phyloP scores from a whole-genome alignment of 257 asterid genomes.

The Cruciata laevipes region DNA sequence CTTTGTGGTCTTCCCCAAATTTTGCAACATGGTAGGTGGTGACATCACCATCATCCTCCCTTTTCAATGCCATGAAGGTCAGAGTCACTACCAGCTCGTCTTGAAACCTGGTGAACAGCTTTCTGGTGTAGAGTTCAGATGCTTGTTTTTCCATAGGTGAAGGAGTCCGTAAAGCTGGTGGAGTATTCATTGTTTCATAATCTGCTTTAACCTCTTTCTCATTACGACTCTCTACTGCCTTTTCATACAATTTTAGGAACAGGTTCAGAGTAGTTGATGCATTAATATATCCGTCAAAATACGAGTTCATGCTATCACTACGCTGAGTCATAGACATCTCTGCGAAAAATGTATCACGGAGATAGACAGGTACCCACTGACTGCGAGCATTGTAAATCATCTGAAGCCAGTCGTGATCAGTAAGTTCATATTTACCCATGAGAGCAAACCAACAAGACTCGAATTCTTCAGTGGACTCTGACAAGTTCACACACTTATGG shows the following conservation, averaged over 20 bases:
- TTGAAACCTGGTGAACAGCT: slow-evolving; percentile 75
- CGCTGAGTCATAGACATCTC: slow-evolving; percentile 87
- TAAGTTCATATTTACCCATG: slow-evolving; percentile 52
- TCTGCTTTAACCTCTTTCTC: slow-evolving; percentile 98
- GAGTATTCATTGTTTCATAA: slow-evolving; percentile 69
- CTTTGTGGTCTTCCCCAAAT: slow-evolving; percentile 76
- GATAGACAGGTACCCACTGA: slow-evolving; percentile 93
- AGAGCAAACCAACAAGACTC: slow-evolving; percentile 87
- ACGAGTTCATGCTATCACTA: slow-evolving; percentile 90
- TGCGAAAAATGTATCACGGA: slow-evolving; percentile 81
- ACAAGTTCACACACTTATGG: slow-evolving; percentile 83
- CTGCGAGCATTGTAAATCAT: slow-evolving; percentile 56
- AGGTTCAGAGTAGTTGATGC: slow-evolving; percentile 86
- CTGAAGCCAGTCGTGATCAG: slow-evolving; percentile 80
- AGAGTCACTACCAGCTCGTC: slow-evolving; percentile 90
- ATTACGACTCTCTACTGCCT: slow-evolving; percentile 91
- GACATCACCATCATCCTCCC: slow-evolving; percentile 73
- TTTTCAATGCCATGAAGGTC: slow-evolving; percentile 76
- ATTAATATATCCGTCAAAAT: slow-evolving; percentile 89
- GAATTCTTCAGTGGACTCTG: slow-evolving; percentile 70
- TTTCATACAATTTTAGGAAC: slow-evolving; percentile 85
- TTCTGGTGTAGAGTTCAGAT: slow-evolving; percentile 80
- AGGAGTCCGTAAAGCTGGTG: slow-evolving; percentile 72
- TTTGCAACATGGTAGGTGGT: slow-evolving; percentile 70
- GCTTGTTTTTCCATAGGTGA: slow-evolving; percentile 99